Evolutionary conservation across 306 rosid genomes (phyloP).

Genomic region (Clitoria ternatea): DNA sequence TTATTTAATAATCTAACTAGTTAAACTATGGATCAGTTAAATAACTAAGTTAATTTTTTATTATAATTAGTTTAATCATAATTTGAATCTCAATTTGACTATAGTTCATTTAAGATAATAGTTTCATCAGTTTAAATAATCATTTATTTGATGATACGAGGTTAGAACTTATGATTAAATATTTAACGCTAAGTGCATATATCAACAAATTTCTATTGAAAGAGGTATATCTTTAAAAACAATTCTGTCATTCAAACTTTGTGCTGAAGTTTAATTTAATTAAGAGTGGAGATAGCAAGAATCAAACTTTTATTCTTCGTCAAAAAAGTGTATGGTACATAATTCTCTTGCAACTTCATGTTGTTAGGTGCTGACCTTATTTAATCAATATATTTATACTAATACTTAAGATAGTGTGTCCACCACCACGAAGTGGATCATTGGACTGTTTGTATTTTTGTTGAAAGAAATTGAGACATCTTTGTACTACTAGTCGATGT

Average conservation of each 20-base stretch:
- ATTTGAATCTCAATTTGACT: too few relatives aligned
- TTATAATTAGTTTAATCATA: too few relatives aligned
- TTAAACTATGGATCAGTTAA: too few relatives aligned
- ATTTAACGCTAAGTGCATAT: background rate
- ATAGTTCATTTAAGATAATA: too few relatives aligned
- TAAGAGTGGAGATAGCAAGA: background rate
- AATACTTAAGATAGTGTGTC: background rate
- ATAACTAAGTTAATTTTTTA: too few relatives aligned
- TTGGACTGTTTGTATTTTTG: conserved; percentile 4
- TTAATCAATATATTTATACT: background rate
- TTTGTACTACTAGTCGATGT: background rate
- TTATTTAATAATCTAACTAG: too few relatives aligned
- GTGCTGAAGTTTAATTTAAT: background rate
- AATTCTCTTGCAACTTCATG: background rate
- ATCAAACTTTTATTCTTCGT: background rate
- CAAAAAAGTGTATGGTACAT: background rate
- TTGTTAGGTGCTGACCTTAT: background rate
- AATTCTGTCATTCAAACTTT: background rate
- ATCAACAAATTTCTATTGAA: background rate
- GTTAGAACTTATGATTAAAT: background rate
- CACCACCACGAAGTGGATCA: conserved; percentile 4
- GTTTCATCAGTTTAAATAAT: too few relatives aligned
- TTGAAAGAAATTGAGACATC: conserved; percentile 7
- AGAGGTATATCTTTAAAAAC: background rate
- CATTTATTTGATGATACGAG: background rate